Evolutionary conservation across 2,329 filamentous ascomycete species (phyloP).

Genomic region (Calonectria pseudoturangicola): DNA sequence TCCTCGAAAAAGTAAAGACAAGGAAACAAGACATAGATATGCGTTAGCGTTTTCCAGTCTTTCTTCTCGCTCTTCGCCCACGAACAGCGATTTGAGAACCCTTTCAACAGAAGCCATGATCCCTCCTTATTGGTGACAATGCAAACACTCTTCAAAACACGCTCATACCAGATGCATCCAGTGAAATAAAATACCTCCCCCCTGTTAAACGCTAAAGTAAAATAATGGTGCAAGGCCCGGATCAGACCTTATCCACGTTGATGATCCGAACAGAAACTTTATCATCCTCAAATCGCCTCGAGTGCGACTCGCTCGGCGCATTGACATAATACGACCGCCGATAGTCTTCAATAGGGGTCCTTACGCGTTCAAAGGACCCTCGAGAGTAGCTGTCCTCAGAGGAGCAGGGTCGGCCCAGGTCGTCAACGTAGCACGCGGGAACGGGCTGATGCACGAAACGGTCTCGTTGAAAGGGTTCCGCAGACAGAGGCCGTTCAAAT

Average conservation of each 20-base stretch:
- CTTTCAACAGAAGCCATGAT: background rate
- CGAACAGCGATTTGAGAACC: too few species aligned
- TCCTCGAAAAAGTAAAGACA: background rate
- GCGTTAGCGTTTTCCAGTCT: background rate
- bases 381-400: background rate
- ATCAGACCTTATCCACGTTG: background rate
- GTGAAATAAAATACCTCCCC: background rate
- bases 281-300: background rate
- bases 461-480: background rate
- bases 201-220: background rate
- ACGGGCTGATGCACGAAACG: background rate
- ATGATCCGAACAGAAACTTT: background rate
- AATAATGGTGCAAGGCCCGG: too few species aligned
- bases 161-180: background rate
- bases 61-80: background rate
- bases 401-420: background rate
- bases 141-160: background rate
- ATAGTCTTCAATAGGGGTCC: background rate
- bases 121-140: background rate
- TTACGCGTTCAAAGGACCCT: slow-evolving; percentile 11
- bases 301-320: background rate
- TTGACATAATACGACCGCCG: background rate
- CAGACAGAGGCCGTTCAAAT: background rate
- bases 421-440: background rate
- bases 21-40: background rate